phyloP scores from a whole-genome alignment of 2,329 filamentous ascomycete genomes.

The Orbilia blumenaviensis region DNA sequence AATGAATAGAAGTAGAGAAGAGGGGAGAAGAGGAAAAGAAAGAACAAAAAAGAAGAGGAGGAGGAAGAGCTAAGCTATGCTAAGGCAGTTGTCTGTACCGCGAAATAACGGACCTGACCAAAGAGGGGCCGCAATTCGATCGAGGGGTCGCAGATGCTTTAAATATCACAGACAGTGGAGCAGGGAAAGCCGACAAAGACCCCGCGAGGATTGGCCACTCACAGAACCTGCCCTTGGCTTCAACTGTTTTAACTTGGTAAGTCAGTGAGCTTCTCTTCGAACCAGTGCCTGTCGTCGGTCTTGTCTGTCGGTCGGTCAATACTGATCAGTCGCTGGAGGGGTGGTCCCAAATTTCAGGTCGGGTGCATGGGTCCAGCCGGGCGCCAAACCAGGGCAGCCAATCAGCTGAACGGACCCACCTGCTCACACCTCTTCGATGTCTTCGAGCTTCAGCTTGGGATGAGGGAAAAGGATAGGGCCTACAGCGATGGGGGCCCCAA shows the following conservation, averaged over 20 bases:
- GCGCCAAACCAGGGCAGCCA: slow-evolving; percentile 53
- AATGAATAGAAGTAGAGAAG: not conserved
- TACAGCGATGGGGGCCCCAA: no score
- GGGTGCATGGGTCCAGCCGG: slow-evolving; percentile 50
- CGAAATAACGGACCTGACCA: slow-evolving; percentile 6
- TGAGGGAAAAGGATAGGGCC: not conserved
- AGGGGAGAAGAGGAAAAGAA: not conserved
- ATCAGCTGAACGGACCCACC: slow-evolving; percentile 47
- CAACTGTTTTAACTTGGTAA: not conserved
- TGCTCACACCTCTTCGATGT: slow-evolving; percentile 18
- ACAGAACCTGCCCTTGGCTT: not conserved
- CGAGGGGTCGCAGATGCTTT: slow-evolving; percentile 38
- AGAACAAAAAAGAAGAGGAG: not conserved
- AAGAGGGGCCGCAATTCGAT: slow-evolving; percentile 5
- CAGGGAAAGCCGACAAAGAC: not conserved
- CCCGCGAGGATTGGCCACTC: slow-evolving; percentile 16
- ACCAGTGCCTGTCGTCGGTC: not conserved
- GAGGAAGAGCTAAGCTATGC: not conserved
- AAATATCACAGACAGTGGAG: slow-evolving; percentile 35
- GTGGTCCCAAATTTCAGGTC: slow-evolving; percentile 43
- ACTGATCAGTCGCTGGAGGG: slow-evolving; percentile 8
- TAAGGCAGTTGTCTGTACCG: slow-evolving; percentile 5
- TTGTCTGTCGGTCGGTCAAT: not conserved
- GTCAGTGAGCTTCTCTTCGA: not conserved
- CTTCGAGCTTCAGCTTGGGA: slow-evolving; percentile 19